These are phyloP conservation scores for Metrosideros polymorpha DNA, from an alignment of 441 rosid genomes.

Conservation along the genomic window DNA sequence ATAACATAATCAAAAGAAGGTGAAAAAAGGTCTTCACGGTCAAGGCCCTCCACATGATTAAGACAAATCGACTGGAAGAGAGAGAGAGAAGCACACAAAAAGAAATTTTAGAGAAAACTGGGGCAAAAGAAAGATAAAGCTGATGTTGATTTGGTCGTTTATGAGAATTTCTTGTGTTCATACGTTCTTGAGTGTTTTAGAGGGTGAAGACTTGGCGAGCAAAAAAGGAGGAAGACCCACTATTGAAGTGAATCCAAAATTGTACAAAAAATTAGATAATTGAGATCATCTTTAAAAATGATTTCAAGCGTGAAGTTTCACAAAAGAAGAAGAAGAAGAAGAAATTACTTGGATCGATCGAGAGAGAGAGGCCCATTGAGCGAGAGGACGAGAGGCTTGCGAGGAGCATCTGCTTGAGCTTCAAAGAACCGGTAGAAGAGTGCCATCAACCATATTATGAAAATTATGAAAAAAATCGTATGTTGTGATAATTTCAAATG, in stretches of 20 bases:
- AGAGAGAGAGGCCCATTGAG: neutral
- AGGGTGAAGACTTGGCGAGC: neutral
- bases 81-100: no score
- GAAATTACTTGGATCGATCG: neutral
- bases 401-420: neutral
- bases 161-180: neutral
- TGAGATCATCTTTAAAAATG: no score
- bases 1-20: neutral
- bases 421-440: neutral
- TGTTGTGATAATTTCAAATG: rapidly evolving
- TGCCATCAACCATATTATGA: neutral
- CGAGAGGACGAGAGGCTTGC: neutral
- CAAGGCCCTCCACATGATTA: neutral
- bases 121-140: neutral
- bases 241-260: no score
- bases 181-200: neutral
- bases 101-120: neutral
- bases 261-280: no score
- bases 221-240: rapidly evolving
- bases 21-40: neutral
- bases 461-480: neutral
- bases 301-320: neutral
- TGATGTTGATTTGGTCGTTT: neutral
- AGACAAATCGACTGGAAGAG: neutral
- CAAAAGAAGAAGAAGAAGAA: neutral